Evolutionary conservation across 129 eudicot genomes (phyloP).

Genomic region (Helianthus annuus): DNA sequence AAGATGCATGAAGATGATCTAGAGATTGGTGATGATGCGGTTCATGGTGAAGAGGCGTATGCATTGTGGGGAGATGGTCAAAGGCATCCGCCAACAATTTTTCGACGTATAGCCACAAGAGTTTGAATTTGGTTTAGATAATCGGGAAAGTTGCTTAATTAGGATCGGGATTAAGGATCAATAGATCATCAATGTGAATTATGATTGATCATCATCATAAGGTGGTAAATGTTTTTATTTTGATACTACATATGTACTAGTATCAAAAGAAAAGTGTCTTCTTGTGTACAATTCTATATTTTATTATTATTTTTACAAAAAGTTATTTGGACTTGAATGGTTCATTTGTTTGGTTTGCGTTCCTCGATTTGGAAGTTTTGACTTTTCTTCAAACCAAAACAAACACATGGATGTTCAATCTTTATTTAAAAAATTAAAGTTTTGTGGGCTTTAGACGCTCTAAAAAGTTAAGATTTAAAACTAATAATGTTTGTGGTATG

Average conservation of each 20-base stretch:
- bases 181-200: background rate
- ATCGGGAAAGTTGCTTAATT: background rate
- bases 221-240: background rate
- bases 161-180: no score
- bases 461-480: background rate
- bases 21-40: constrained; percentile 75
- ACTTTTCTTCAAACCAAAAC: no score
- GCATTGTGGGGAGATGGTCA: constrained; percentile 89
- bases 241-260: background rate
- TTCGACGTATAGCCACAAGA: constrained; percentile 22
- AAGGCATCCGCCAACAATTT: constrained; percentile 50
- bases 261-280: background rate
- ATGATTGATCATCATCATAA: background rate
- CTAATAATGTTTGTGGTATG: no score
- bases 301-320: background rate
- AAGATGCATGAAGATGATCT: constrained; percentile 70
- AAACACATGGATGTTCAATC: no score
- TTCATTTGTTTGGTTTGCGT: no score
- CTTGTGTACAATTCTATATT: background rate
- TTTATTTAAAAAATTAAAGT: no score
- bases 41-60: constrained; percentile 81
- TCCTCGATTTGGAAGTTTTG: no score
- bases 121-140: background rate
- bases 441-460: no score
- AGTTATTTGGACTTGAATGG: background rate